Base-by-base conservation (phyloP, 352 stramenopile species). In the Globisporangium rhizosaccharum region DNA sequence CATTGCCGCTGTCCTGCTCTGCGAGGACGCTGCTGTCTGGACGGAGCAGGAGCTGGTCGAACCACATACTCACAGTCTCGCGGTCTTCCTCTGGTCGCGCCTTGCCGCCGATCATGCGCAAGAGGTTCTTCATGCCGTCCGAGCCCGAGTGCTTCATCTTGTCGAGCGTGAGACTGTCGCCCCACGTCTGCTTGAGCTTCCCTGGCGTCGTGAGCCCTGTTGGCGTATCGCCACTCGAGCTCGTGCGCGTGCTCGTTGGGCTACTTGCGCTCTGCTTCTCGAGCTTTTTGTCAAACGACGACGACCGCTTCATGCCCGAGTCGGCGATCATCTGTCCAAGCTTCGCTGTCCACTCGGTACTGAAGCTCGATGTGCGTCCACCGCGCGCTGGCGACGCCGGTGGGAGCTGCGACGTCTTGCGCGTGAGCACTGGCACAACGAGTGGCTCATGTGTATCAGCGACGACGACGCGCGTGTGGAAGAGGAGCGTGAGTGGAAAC, bases 81-180 rank as follows among this genome's bases (percentile, higher is more conserved):
- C 60, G 67, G 37, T 90, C 82, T 62, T 92, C 74, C 33, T 92
- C 77, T 0, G 78, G 78, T 3, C 73, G 68, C 10, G 61, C 62
- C 18, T 81, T 85, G 39, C 67, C 77, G 0, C 79, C 78, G 51
- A 90, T 92, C 47, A 87, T 88, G 9, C 80, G 80, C 44, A 92
- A 75, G 44, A 92, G 50, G 55, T 76, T 92, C 71, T 90, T 89
- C 51, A 92, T 70, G 15, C 76, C 76, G 15, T 92, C 82, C 0
- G 75, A 78, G 4, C 73, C 71, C 2, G 69, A 69, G 51, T 85
- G 79, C 44, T 82, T 74, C 36, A 88, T 77, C 46, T 87, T 86
- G 15, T 85, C 78, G 11, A 87, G 54, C 20, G 74, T 75, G 26
- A 88, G 73, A 0, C 70, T 67, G 28, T 81, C 65, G 14, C 68